Evolutionary conservation across 306 rosid species (phyloP).

Genomic region (Gleditsia sinensis): DNA sequence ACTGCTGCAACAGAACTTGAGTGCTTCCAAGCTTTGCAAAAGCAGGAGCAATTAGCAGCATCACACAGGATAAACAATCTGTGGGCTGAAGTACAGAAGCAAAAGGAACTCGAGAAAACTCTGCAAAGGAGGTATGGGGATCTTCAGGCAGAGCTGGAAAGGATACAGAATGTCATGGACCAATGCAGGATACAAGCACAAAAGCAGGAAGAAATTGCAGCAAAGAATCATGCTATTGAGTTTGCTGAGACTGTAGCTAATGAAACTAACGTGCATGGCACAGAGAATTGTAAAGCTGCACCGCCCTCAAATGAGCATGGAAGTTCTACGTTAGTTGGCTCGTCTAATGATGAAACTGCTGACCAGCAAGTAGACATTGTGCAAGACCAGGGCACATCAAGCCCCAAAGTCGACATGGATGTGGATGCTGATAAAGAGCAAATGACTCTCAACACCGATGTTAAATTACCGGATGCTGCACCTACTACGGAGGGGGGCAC

Average conservation of each 20-base stretch:
- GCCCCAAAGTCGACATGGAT: constrained; percentile 30
- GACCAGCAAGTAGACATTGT: constrained; percentile 34
- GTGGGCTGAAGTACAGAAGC: constrained; percentile 73
- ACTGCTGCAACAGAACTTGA: constrained; percentile 78
- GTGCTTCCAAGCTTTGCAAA: constrained; percentile 70
- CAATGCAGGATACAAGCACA: constrained; percentile 44
- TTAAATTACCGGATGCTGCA: constrained; percentile 8
- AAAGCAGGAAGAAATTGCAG: constrained; percentile 52
- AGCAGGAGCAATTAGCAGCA: constrained; percentile 68
- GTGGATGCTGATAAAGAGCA: constrained; percentile 32
- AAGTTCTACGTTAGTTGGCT: constrained; percentile 25
- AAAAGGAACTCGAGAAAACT: constrained; percentile 73
- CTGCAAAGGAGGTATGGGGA: constrained; percentile 61
- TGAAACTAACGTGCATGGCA: constrained; percentile 24
- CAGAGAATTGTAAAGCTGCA: constrained; percentile 24
- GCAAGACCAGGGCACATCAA: constrained; percentile 21
- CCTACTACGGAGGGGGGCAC: constrained; percentile 24
- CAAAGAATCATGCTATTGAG: constrained; percentile 40
- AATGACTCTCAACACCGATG: not conserved
- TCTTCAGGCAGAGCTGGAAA: constrained; percentile 50
- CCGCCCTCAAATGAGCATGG: constrained; percentile 33
- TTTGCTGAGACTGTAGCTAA: constrained; percentile 36
- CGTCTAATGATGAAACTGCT: constrained; percentile 38
- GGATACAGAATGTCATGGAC: constrained; percentile 48
- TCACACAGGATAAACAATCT: constrained; percentile 64